phyloP scores from a whole-genome alignment of 2,329 filamentous ascomycete species.

The Parafenestella ontariensis region DNA sequence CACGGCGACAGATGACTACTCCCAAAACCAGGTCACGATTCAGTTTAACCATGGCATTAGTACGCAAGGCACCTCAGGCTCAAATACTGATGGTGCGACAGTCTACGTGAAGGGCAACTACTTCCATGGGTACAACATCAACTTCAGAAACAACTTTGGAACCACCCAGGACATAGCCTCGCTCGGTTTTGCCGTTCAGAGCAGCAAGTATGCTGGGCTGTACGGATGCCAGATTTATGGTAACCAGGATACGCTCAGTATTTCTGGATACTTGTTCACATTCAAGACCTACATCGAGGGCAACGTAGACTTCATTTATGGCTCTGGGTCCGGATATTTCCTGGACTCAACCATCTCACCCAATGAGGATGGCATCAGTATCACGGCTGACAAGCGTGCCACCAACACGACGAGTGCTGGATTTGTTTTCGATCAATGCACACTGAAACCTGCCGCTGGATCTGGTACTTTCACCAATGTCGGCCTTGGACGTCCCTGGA shows the following conservation, averaged over 20 bases:
- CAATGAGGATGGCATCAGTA: slow-evolving; percentile 45
- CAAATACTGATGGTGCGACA: slow-evolving; percentile 50
- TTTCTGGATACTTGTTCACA: slow-evolving; percentile 50
- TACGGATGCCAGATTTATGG: slow-evolving; percentile 49
- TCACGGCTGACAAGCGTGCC: slow-evolving; percentile 51
- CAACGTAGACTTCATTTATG: slow-evolving; percentile 55
- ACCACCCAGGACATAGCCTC: slow-evolving; percentile 49
- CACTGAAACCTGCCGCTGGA: slow-evolving; percentile 37
- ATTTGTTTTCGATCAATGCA: slow-evolving; percentile 50
- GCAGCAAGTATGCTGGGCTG: slow-evolving; percentile 51
- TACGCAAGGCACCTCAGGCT: slow-evolving; percentile 44
- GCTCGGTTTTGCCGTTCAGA: slow-evolving; percentile 51
- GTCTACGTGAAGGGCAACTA: slow-evolving; percentile 52
- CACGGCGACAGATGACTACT: slow-evolving; percentile 45
- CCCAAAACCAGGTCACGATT: slow-evolving; percentile 48
- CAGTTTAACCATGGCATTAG: slow-evolving; percentile 46
- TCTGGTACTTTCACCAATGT: slow-evolving; percentile 38
- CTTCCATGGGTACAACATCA: slow-evolving; percentile 51
- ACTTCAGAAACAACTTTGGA: slow-evolving; percentile 50
- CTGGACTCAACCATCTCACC: slow-evolving; percentile 47
- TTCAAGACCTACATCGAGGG: slow-evolving; percentile 52
- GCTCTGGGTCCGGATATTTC: slow-evolving; percentile 55
- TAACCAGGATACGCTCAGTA: slow-evolving; percentile 49
- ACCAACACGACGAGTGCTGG: slow-evolving; percentile 48
- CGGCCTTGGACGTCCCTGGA: slow-evolving; percentile 35